Evolutionary conservation across 768 basidiomycete genomes (phyloP).

Genomic region (Fibroporia radiculosa): DNA sequence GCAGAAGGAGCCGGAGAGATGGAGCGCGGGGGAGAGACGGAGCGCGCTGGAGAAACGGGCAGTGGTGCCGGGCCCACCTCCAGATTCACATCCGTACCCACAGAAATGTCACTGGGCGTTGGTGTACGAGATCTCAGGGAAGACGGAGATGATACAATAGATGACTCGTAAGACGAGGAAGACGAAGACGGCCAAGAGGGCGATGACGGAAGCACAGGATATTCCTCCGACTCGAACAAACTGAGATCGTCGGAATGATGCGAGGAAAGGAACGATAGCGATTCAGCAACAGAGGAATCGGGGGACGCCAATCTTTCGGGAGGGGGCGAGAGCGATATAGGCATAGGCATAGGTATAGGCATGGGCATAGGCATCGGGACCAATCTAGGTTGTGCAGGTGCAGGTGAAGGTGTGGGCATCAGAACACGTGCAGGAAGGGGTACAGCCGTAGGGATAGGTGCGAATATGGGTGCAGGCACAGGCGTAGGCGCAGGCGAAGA

Average conservation of each 20-base stretch:
- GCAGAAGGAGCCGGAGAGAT: slow-evolving; percentile 26
- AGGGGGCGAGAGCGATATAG: slow-evolving; percentile 37
- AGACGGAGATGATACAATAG: slow-evolving; percentile 14
- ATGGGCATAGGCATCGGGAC: too few species aligned
- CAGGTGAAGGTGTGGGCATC: too few species aligned
- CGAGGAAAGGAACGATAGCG: slow-evolving; percentile 41
- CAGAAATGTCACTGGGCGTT: slow-evolving; percentile 2
- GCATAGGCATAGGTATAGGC: slow-evolving; percentile 15
- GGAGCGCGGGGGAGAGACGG: slow-evolving; percentile 3
- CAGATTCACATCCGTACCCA: slow-evolving; percentile 3
- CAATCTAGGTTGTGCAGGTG: too few species aligned
- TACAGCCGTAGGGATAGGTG: too few species aligned
- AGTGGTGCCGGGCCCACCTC: slow-evolving; percentile 5
- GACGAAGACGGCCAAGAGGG: slow-evolving; percentile 29
- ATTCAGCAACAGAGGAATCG: slow-evolving; percentile 25
- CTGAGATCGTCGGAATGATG: slow-evolving; percentile 70
- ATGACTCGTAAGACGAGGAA: slow-evolving; percentile 19
- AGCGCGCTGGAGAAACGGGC: not conserved
- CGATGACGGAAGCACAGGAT: slow-evolving; percentile 22
- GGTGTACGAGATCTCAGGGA: slow-evolving; percentile 1
- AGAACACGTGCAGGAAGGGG: too few species aligned
- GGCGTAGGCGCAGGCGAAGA: slow-evolving; percentile 2
- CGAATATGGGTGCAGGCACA: too few species aligned
- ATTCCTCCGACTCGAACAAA: slow-evolving; percentile 33
- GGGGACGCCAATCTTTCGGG: slow-evolving; percentile 33